Conservation (phyloP, 1,284 basidiomycete genomes). For the Microbotryum intermedium region DNA sequence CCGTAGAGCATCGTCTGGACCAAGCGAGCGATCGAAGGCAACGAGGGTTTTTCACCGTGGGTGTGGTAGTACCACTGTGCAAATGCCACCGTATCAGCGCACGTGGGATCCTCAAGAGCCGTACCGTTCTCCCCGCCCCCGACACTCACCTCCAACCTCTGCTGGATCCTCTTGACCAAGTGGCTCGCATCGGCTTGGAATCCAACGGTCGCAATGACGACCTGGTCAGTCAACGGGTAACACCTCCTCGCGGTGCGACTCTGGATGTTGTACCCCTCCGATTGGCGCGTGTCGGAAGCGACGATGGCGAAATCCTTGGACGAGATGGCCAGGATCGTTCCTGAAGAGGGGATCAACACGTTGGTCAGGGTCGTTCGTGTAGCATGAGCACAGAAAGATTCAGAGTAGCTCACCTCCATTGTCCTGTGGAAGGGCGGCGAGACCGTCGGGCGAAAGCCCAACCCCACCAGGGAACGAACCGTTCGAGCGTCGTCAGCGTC, state of each 20-base stretch:
- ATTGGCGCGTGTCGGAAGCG: conserved; percentile 88
- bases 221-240: conserved; percentile 79
- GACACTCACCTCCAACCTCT: conserved; percentile 68
- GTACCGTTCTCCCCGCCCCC: too few species aligned
- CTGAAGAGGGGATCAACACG: conserved; percentile 45
- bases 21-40: conserved; percentile 81
- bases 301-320: conserved; percentile 85
- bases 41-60: conserved; percentile 85
- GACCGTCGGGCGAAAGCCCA: too few species aligned
- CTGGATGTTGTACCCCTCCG: conserved; percentile 88
- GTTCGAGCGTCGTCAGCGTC: too few species aligned
- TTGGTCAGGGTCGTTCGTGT: too few species aligned
- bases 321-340: conserved; percentile 88
- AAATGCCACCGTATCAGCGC: neutral
- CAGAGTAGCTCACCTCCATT: too few species aligned
- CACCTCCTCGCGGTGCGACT: conserved; percentile 91
- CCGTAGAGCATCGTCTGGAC: conserved; percentile 94
- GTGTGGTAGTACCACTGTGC: conserved; percentile 85
- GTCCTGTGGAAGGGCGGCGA: too few species aligned
- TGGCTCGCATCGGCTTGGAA: conserved; percentile 92
- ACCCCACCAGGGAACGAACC: too few species aligned
- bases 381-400: too few species aligned
- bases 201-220: conserved; percentile 84
- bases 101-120: too few species aligned
- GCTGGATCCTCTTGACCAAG: conserved; percentile 89